Percentiles rank a stretch among this genome's conserved stretches.
Evolutionary conservation across 345 rosid species (phyloP).

Genomic region (Eucalyptus microcorys): DNA sequence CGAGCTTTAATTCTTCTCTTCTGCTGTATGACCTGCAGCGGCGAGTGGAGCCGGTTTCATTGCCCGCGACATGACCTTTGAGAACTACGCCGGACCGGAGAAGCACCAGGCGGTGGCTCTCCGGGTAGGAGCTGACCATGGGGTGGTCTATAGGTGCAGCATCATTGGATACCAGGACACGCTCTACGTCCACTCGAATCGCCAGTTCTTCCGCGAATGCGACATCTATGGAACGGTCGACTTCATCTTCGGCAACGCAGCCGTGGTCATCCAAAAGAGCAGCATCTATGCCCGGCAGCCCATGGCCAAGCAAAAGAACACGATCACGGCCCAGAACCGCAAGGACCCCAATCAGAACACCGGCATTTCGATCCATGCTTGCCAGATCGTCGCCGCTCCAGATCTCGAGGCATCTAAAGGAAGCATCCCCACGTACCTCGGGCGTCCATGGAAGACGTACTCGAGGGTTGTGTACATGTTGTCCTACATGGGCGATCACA

Average conservation of each 20-base stretch:
- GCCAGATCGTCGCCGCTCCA: slow-evolving; percentile 34
- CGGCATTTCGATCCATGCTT: slow-evolving; percentile 87
- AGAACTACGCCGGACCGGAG: slow-evolving; percentile 74
- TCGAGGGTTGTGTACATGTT: slow-evolving; percentile 73
- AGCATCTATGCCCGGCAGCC: slow-evolving; percentile 81
- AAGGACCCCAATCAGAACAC: slow-evolving; percentile 95
- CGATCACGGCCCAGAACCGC: slow-evolving; percentile 88
- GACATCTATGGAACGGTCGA: slow-evolving; percentile 87
- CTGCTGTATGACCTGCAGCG: slow-evolving; percentile 20
- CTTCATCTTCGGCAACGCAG: slow-evolving; percentile 95
- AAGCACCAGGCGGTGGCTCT: slow-evolving; percentile 99
- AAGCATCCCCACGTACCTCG: slow-evolving; percentile 59
- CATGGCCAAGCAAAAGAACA: slow-evolving; percentile 67
- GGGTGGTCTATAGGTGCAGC: slow-evolving; percentile 71
- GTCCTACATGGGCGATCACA: slow-evolving; percentile 59
- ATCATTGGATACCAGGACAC: slow-evolving; percentile 84
- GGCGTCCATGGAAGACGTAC: slow-evolving; percentile 90
- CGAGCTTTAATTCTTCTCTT: background rate
- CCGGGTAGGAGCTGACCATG: slow-evolving; percentile 89
- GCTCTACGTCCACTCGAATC: slow-evolving; percentile 92
- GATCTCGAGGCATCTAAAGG: slow-evolving; percentile 49
- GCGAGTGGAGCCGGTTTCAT: slow-evolving; percentile 91
- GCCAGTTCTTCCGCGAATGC: slow-evolving; percentile 87
- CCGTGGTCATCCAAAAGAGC: slow-evolving; percentile 81
- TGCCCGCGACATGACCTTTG: slow-evolving; percentile 90